These are phyloP conservation scores for Pisolithus marmoratus DNA, from an alignment of 768 basidiomycete genomes.

Conservation along the genomic window DNA sequence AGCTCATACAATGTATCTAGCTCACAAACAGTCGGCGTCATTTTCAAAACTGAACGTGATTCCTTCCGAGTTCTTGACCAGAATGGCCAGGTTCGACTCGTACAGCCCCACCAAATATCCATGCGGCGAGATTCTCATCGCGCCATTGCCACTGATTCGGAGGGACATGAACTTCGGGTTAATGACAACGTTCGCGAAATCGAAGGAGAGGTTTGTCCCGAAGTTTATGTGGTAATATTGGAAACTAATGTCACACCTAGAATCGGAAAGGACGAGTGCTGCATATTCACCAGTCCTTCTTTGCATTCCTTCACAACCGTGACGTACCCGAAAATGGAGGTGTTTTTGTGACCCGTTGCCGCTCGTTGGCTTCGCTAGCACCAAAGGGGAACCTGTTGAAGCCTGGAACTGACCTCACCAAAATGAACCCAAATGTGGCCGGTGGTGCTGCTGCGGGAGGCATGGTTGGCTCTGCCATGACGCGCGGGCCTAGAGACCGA, in stretches of 20 bases:
- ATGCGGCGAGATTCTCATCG: conserved; percentile 79
- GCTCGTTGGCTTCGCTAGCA: conserved; percentile 76
- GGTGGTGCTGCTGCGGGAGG: conserved; percentile 56
- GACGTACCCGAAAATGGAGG: conserved; percentile 89
- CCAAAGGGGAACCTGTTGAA: conserved; percentile 76
- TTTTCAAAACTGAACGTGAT: conserved; percentile 94
- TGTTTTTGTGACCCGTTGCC: conserved; percentile 87
- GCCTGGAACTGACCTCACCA: conserved; percentile 69
- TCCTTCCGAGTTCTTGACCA: conserved; percentile 96
- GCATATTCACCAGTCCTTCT: conserved; percentile 92
- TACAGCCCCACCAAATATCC: conserved; percentile 92
- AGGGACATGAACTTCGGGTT: conserved; percentile 78
- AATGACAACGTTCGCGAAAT: conserved; percentile 93
- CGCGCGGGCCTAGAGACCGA: conserved; percentile 74
- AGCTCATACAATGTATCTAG: conserved; percentile 35
- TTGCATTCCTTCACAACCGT: conserved; percentile 90
- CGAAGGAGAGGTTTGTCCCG: conserved; percentile 68
- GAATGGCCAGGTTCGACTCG: conserved; percentile 80
- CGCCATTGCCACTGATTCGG: conserved; percentile 85
- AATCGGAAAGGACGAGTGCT: conserved; percentile 84
- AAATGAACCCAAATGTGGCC: conserved; percentile 80
- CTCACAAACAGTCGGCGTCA: conserved; percentile 90
- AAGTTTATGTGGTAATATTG: neutral
- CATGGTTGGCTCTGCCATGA: conserved; percentile 79
- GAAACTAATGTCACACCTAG: conserved; percentile 31